These are phyloP conservation scores for Phytophthora pseudosyringae DNA, from an alignment of 352 stramenopile species.

Conservation along the genomic window DNA sequence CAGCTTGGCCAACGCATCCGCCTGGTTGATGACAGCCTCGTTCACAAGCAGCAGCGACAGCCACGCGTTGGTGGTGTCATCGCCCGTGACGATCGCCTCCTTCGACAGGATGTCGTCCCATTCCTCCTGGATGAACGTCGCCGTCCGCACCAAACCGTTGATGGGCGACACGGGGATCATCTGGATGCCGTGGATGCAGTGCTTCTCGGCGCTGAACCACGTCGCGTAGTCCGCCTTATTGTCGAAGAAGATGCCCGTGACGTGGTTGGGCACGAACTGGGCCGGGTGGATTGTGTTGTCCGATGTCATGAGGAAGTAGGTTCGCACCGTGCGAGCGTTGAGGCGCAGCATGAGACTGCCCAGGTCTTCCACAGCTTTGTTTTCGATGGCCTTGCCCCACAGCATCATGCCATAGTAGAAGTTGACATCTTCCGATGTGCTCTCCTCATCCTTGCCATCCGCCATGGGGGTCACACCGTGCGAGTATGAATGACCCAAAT, in stretches of 20 bases:
- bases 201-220: conserved; percentile 78
- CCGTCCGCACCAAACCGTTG: not conserved
- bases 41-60: conserved; percentile 22
- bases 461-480: conserved; percentile 66
- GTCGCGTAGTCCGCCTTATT: conserved; percentile 82
- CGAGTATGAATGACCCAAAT: conserved; percentile 65
- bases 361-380: conserved; percentile 59
- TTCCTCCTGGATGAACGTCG: conserved; percentile 10
- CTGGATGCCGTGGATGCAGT: conserved; percentile 84
- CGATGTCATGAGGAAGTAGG: conserved; percentile 71
- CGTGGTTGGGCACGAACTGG: conserved; percentile 68
- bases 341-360: conserved; percentile 69
- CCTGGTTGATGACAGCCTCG: conserved; percentile 51
- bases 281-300: conserved; percentile 60
- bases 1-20: conserved; percentile 39
- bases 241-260: conserved; percentile 82
- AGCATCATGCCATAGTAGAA: conserved; percentile 74
- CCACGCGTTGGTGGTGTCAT: conserved; percentile 4
- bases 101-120: conserved; percentile 10
- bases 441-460: conserved; percentile 72
- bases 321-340: conserved; percentile 50
- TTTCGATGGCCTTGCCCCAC: conserved; percentile 53
- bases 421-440: conserved; percentile 69
- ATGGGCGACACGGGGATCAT: conserved; percentile 71
- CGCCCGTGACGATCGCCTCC: conserved; percentile 1